Evolutionary conservation across 1,139 yeast species (phyloP).

Genomic region (Geotrichum citri-aurantii): DNA sequence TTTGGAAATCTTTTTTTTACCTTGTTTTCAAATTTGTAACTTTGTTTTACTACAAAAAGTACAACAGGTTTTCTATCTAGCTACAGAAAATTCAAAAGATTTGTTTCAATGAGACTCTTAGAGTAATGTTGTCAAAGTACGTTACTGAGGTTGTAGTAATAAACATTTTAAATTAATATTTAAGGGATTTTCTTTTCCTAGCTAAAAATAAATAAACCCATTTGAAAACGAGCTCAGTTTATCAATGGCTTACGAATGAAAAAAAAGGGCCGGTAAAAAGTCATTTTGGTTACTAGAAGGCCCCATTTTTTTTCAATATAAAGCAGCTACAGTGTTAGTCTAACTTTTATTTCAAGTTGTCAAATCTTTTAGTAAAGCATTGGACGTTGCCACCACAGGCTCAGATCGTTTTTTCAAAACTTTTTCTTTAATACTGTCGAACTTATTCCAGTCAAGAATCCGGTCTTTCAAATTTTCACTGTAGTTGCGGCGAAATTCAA

Average conservation of each 20-base stretch:
- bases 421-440: constrained; percentile 17
- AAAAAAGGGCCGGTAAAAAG: not conserved
- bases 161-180: no score
- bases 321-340: not conserved
- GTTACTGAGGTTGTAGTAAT: not conserved
- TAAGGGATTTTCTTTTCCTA: no score
- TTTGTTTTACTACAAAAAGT: not conserved
- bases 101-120: no score
- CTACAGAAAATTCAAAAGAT: no score
- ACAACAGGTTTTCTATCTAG: not conserved
- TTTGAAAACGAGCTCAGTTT: not conserved
- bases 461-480: constrained; percentile 14
- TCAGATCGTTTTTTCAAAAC: constrained; percentile 1
- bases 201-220: no score
- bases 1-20: constrained; percentile 5
- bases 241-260: not conserved
- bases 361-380: not conserved
- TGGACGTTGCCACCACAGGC: not conserved
- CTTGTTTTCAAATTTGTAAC: constrained; percentile 19
- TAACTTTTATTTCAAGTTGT: not conserved
- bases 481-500: constrained; percentile 15
- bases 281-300: not conserved
- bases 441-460: constrained; percentile 24
- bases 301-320: not conserved
- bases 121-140: no score